Evolutionary conservation across 352 stramenopile genomes (phyloP).

Genomic region (Phytopythium montanum): DNA sequence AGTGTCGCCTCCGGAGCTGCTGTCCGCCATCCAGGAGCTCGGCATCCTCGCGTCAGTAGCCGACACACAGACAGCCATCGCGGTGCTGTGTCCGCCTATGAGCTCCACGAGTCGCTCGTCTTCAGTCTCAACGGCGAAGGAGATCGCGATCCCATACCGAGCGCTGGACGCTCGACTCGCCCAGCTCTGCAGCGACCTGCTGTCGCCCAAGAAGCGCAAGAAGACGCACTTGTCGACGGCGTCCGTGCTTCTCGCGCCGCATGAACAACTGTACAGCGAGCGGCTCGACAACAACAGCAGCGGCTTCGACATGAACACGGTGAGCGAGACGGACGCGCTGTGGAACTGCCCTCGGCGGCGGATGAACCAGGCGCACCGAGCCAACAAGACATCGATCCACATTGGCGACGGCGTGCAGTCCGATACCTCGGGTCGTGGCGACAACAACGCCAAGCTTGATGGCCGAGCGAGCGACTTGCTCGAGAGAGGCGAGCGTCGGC

Average conservation of each 20-base stretch:
- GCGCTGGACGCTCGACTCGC: conserved; percentile 39
- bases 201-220: conserved; percentile 62
- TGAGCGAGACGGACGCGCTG: conserved; percentile 40
- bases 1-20: conserved; percentile 40
- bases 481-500: conserved; percentile 22
- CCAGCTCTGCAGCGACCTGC: conserved; percentile 54
- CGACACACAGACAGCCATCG: conserved; percentile 54
- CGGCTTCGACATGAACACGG: conserved; percentile 32
- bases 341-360: conserved; percentile 64
- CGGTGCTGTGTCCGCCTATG: conserved; percentile 30
- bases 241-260: conserved; percentile 58
- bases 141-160: conserved; percentile 41
- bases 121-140: conserved; percentile 9
- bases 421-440: not conserved
- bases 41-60: conserved; percentile 52
- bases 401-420: conserved; percentile 39
- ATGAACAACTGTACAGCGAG: conserved; percentile 31
- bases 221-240: conserved; percentile 61
- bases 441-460: not conserved
- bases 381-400: conserved; percentile 50
- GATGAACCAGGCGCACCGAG: conserved; percentile 58
- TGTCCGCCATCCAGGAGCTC: conserved; percentile 53
- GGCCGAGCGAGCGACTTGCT: conserved; percentile 1
- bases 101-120: conserved; percentile 10
- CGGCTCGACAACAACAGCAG: conserved; percentile 15